Base-by-base conservation (phyloP, 208 protist species). In the Endotrypanum monterogeii region DNA sequence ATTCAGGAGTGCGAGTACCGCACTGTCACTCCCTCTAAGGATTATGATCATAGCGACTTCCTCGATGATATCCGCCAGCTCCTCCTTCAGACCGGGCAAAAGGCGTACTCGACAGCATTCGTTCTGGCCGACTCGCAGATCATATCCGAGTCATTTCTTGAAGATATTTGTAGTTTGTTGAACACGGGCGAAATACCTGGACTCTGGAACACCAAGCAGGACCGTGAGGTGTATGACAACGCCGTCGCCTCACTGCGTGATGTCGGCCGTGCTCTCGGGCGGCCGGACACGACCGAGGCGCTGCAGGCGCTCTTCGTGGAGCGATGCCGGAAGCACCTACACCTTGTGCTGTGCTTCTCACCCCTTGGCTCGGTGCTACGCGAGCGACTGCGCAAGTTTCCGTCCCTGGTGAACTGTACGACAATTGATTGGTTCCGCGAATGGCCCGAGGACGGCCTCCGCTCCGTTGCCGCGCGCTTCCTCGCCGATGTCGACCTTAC, bases 341-440 rank as follows among this genome's bases (percentile, higher is more conserved):
- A 99, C 81, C 87, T 99, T 61, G 96, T 99, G 35, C 83, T 99
- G 25, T 98, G 92, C 79, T 98, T 99, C 84, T 99, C 97, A 9
- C 99, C 99, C 23, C 87, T 99, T 54, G 99, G 99, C n/a, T 94
- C 89, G 71, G 79, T 86, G 32, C 90, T 99, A 75, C 94, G 98
- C 57, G 97, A 93, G 41, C 90, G 98, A 30, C 85, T 99, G 58
- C 89, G 98, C 73, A 97, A 98, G 86, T 99, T 99, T 85, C 98
- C 99, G 18, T 98, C 97, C 6, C 80, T 99, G 20, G 97, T 99
- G 67, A 99, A 99, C 83, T 99, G 98, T 85, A 99, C 96, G 25
- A 99, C 98, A 9, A 99, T 99, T 77, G 98, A 99, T 89, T 99
- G 98, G 98, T 99, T 99, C 88, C 79, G 90, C 18, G 87, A 97